Conservation (phyloP, 2,329 filamentous ascomycete species). For the Penicillium sp. region DNA sequence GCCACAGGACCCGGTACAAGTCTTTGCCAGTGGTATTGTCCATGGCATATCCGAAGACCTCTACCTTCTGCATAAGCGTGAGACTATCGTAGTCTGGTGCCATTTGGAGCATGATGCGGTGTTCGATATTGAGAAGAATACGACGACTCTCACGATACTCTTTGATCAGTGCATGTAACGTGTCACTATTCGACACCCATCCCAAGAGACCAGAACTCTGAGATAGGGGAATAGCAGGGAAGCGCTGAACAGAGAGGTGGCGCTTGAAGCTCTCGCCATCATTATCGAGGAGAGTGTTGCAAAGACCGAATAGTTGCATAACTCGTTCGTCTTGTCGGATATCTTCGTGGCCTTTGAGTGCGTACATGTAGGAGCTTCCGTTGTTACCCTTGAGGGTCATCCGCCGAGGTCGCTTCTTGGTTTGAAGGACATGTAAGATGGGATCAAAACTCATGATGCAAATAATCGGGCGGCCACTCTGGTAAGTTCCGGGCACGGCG, state of each 20-base stretch:
- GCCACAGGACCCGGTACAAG: conserved; percentile 94
- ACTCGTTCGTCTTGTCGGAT: conserved; percentile 98
- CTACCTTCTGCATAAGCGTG: conserved; percentile 99
- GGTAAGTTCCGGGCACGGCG: conserved; percentile 94
- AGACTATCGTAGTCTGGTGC: conserved; percentile 98
- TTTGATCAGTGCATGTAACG: conserved; percentile 91
- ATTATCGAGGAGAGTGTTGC: conserved; percentile 91
- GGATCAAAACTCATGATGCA: conserved; percentile 88
- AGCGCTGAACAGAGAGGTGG: conserved; percentile 93
- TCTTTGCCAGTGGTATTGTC: conserved; percentile 99
- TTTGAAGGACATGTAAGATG: conserved; percentile 89
- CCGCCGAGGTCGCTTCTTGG: conserved; percentile 93
- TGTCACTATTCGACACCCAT: conserved; percentile 98
- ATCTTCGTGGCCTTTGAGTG: conserved; percentile 98
- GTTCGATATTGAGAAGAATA: conserved; percentile 98
- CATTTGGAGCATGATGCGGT: conserved; percentile 99
- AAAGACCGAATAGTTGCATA: conserved; percentile 98
- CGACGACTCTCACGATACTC: conserved; percentile 97
- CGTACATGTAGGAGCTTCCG: conserved; percentile 82
- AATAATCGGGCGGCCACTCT: conserved; percentile 77
- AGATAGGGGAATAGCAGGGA: conserved; percentile 94
- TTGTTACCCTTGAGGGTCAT: conserved; percentile 88
- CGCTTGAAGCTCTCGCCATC: conserved; percentile 97
- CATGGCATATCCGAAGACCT: conserved; percentile 97
- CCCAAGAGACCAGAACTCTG: conserved; percentile 94